Base-by-base conservation (phyloP, 176 grass and related monocot genomes). In the Alloteropsis semialata region DNA sequence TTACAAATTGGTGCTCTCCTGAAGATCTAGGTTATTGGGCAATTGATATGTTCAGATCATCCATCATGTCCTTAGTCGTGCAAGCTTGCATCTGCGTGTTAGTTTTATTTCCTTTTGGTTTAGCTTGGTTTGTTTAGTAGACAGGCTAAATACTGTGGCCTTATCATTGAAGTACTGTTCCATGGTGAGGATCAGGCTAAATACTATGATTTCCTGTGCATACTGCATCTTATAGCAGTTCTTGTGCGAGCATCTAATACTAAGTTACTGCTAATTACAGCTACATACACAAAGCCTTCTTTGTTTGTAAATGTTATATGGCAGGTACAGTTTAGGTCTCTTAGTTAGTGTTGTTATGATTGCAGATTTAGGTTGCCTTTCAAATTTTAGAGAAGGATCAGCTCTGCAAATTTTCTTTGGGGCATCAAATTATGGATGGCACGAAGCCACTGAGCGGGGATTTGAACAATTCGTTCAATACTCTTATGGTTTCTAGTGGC, bases 391-490 rank as follows among this genome's bases (percentile, higher is more conserved):
- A 50, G 18, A 78, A 91, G 28, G 58, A 49, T 45, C 32, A 19
- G 18, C 29, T 65, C 18, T 45, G 58, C 24, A 34, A 6, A 30
- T 22, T 53, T 21, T 16, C 46, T 18, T 12, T 38, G 44, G 46
- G 29, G 33, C 1, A 19, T 17, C 11, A 54, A n/a, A 68, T 5
- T 72, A 94, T 97, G 95, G 88, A 92, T 65, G 53, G 42, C 55
- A 65, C 44, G 19, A 75, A 50, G 37, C 33, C 39, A n/a, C 25
- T n/a, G 27, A 84, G 56, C 39, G 88, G 70, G 29, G 82, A 89
- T 44, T 58, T 93, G 69, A 89, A 89, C 84, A 72, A 30, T 48
- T 97, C 84, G 83, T 89, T 94, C 44, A 44, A 91, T 45, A 75
- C 56, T 19, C 85, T 87, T 4, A 85, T 96, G 80, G 85, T 92